Conservation (phyloP, 2,329 filamentous ascomycete species). For the Fusarium begoniae region DNA sequence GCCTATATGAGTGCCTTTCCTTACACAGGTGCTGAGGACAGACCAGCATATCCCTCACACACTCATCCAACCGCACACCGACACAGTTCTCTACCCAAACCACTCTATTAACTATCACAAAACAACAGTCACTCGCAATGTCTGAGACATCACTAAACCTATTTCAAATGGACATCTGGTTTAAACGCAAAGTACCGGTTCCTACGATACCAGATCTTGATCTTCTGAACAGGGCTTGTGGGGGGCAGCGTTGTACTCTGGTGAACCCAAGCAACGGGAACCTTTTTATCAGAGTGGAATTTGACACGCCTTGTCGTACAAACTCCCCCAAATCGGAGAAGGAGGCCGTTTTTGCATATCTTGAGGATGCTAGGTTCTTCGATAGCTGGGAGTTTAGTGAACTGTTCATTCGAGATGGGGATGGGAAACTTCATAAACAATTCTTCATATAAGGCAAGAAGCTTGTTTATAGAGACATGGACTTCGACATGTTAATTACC, state of each 20-base stretch:
- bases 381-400: not conserved
- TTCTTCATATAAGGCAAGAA: not conserved
- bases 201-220: not conserved
- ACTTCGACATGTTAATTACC: not conserved
- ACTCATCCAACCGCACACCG: not conserved
- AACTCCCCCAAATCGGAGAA: not conserved
- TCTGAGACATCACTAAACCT: not conserved
- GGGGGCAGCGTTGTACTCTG: not conserved
- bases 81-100: not conserved
- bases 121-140: not conserved
- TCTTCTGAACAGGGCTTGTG: not conserved
- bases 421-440: not conserved
- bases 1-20: not conserved
- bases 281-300: not conserved
- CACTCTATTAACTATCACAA: not conserved
- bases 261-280: not conserved
- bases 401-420: not conserved
- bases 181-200: not conserved
- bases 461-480: not conserved
- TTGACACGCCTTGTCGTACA: not conserved
- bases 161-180: not conserved
- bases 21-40: not conserved
- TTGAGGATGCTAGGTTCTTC: not conserved
- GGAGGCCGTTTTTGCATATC: not conserved
- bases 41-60: accelerated